Base-by-base conservation (phyloP, 257 asterid genomes). In the Phtheirospermum japonicum region DNA sequence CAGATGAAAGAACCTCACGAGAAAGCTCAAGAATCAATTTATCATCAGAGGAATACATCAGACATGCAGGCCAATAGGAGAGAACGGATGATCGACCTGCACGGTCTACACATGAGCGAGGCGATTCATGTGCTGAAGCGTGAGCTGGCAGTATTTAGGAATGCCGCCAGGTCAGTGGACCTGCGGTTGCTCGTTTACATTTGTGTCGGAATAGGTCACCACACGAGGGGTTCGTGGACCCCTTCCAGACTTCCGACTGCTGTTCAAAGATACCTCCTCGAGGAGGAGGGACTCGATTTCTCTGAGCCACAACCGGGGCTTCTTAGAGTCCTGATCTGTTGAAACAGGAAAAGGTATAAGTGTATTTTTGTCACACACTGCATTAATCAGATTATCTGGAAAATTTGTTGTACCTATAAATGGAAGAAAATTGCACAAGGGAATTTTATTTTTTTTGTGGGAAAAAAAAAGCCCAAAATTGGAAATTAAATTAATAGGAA, bases 241-340 rank as follows among this genome's bases (percentile, higher is more conserved):
- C 96, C 97, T 2, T 89, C 89, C 46, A 72, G 97, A 42, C 95
- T 93, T 58, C 99, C 96, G 4, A 74, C 83, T 50, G 89, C 99
- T 16, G 96, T 93, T 49, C 99, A 93, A 72, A 83, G 85, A 17
- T 89, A 87, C 87, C 85, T 93, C 64, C 88, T 93, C 34, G 97
- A 89, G 74, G 95, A 86, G 45, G 98, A 91, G 68, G 90, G 97
- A n/a, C n/a, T n/a, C n/a, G n/a, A n/a, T n/a, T n/a, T n/a, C n/a
- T n/a, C n/a, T n/a, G n/a, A n/a, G n/a, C 97, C 96, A 1, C 97
- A 93, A 71, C 87, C 97, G 9, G 96, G 96, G 75, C 96, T 87
- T 63, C 88, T 87, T 8, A 90, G 88, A 36, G 94, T 87, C 50
- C 77, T 81, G 59, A 19, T 85, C 74, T 77, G 75, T 81, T 85